These are phyloP conservation scores for Hyphopichia fennica DNA, from an alignment of 1,139 yeast genomes.

Conservation along the genomic window DNA sequence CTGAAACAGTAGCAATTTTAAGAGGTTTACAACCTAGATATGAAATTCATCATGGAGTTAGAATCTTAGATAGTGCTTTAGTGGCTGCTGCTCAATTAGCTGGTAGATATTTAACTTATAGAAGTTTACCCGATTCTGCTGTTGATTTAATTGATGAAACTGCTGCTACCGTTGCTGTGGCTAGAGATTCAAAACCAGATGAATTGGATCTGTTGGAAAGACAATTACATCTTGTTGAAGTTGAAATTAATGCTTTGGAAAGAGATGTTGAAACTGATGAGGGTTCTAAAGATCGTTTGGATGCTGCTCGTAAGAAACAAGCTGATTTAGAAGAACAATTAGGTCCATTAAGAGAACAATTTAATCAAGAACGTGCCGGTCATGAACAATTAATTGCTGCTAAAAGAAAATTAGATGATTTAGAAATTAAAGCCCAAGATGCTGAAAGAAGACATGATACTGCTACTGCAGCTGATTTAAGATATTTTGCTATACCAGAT, in stretches of 20 bases:
- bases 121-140: constrained; percentile 97
- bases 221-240: constrained; percentile 85
- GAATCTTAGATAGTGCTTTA: constrained; percentile 91
- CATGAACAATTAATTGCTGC: constrained; percentile 88
- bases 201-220: constrained; percentile 93
- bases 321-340: constrained; percentile 85
- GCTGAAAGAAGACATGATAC: constrained; percentile 97
- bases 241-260: constrained; percentile 94
- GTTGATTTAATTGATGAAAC: constrained; percentile 96
- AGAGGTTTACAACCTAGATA: constrained; percentile 96
- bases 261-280: constrained; percentile 92
- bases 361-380: constrained; percentile 84
- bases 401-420: constrained; percentile 86
- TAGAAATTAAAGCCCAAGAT: constrained; percentile 88
- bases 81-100: constrained; percentile 96
- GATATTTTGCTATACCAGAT: constrained; percentile 97
- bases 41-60: constrained; percentile 97
- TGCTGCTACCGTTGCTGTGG: constrained; percentile 97
- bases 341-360: constrained; percentile 82
- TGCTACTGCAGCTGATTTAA: constrained; percentile 90
- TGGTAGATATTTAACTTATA: constrained; percentile 88
- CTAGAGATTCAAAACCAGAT: constrained; percentile 97
- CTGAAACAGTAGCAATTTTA: constrained; percentile 92
- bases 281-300: constrained; percentile 82
- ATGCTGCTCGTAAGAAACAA: constrained; percentile 71